phyloP scores from a whole-genome alignment of 495 filamentous ascomycete species.

The Terfezia claveryi region DNA sequence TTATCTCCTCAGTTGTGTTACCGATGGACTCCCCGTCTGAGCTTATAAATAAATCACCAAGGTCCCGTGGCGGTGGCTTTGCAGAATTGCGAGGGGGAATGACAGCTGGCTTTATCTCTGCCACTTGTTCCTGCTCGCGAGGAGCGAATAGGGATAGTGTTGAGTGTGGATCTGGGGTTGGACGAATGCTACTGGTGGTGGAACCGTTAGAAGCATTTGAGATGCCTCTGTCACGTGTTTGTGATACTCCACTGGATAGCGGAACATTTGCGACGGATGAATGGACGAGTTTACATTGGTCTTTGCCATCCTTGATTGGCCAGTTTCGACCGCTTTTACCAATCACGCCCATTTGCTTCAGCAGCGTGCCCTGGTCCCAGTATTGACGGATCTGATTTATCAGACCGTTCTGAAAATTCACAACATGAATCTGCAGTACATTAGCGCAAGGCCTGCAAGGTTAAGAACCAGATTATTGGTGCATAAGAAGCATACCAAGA shows the following conservation, averaged over 20 bases:
- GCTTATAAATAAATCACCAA: conserved; percentile 40
- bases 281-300: conserved; percentile 54
- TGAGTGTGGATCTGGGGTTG: conserved; percentile 45
- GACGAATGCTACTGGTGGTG: conserved; percentile 12
- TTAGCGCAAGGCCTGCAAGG: background rate
- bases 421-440: conserved; percentile 55
- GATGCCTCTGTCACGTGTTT: conserved; percentile 1
- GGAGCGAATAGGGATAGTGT: conserved; percentile 50
- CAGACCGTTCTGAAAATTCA: conserved; percentile 59
- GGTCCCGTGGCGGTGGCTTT: conserved; percentile 39
- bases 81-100: conserved; percentile 30
- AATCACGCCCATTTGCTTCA: conserved; percentile 87
- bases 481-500: conserved; percentile 43
- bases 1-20: background rate
- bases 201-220: background rate
- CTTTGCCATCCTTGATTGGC: conserved; percentile 78
- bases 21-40: conserved; percentile 17
- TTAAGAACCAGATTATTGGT: background rate
- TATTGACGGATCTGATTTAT: conserved; percentile 69
- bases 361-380: conserved; percentile 86
- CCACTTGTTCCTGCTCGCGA: conserved; percentile 30
- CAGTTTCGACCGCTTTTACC: conserved; percentile 69
- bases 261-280: conserved; percentile 25
- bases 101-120: conserved; percentile 6
- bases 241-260: background rate